phyloP scores from a whole-genome alignment of 2,329 filamentous ascomycete species.

The Calonectria multiphialidica region DNA sequence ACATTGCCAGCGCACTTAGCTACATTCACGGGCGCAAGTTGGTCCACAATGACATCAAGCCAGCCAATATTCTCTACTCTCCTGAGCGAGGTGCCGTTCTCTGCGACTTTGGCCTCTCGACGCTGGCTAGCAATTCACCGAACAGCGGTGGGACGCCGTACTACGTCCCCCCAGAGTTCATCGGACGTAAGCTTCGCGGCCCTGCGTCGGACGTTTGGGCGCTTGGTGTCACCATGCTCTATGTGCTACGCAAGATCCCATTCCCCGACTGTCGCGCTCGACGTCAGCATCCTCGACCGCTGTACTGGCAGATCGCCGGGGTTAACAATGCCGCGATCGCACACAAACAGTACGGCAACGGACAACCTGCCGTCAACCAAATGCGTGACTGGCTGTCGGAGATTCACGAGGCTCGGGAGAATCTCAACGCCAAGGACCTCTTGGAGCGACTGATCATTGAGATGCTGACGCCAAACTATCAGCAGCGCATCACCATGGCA shows the following conservation, averaged over 20 bases:
- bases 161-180: constrained; percentile 73
- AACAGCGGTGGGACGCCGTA: constrained; percentile 70
- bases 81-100: constrained; percentile 69
- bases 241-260: constrained; percentile 66
- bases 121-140: constrained; percentile 57
- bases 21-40: constrained; percentile 67
- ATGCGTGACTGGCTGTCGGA: constrained; percentile 70
- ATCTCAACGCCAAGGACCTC: constrained; percentile 59
- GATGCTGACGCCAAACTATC: constrained; percentile 66
- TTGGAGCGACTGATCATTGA: constrained; percentile 65
- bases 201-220: constrained; percentile 71
- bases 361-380: constrained; percentile 58
- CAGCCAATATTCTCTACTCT: constrained; percentile 71
- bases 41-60: constrained; percentile 74
- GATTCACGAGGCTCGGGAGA: constrained; percentile 61
- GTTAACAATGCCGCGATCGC: constrained; percentile 57
- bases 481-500: constrained; percentile 67
- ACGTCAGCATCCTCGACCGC: constrained; percentile 59
- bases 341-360: constrained; percentile 51
- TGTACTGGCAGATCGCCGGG: constrained; percentile 71
- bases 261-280: constrained; percentile 66
- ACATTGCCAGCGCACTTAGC: constrained; percentile 66
- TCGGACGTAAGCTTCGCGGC: constrained; percentile 65
- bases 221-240: constrained; percentile 71
- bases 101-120: constrained; percentile 71